Evolutionary conservation across 768 basidiomycete species (phyloP), one percentile per base, ranked within the genome.

Genomic region (Mycena filopes): DNA sequence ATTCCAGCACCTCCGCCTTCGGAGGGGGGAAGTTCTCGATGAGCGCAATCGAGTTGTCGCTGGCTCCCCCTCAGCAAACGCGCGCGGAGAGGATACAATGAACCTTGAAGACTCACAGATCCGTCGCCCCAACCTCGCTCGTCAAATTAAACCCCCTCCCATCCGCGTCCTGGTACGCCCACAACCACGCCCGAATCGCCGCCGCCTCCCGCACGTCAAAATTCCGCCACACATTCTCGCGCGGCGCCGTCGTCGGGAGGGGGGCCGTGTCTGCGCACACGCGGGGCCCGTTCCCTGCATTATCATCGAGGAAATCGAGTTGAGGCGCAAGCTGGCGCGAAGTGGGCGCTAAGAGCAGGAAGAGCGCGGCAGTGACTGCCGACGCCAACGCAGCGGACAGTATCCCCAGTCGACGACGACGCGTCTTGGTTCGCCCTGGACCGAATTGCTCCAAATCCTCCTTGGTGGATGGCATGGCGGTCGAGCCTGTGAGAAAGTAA

Each of bases 151-250:
- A 63, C 1, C 64, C 64, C 3, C 43, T 26, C 25, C 64, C 68
- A 20, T 54, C 47, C 10, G 31, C 8, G 23, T 63, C 64, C 45
- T 36, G 53, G 47, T 69, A 69, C 16, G 43, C 56, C 56, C 33
- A 45, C 26, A 69, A 53, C 68, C 68, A 69, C 26, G 50, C 45
- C 13, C 68, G 63, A 33, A 69, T 69, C 12, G 60, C 64, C 11
- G 41, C 56, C 5, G 57, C 68, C 23, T 69, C 68, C n/a, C 66
- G 60, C 21, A 69, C 64, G 51, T 66, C 64, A 23, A 69, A 54
- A 36, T 69, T 69, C 68, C 60, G 57, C 68, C 68, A 69, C 40
- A 69, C 68, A 42, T 69, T 69, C 2, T 43, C 8, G n/a, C 29
- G 60, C 25, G 68, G 68, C 28, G 68, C 68, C 9, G 43, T 57